These are phyloP conservation scores for Astragalus membranaceus DNA, from an alignment of 306 rosid genomes.

Conservation along the genomic window DNA sequence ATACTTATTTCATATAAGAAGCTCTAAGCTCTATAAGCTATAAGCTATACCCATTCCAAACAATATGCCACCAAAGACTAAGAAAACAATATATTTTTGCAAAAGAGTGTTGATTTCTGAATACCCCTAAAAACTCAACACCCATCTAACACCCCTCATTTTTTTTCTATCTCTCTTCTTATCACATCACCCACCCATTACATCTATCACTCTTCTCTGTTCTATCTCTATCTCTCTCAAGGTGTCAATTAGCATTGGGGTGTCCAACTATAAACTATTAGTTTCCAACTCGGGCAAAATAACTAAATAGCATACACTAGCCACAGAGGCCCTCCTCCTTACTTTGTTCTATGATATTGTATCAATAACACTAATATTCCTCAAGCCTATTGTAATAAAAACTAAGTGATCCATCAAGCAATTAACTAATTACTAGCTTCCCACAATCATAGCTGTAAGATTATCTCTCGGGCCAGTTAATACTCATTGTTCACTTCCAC, in stretches of 20 bases:
- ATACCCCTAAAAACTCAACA: no score
- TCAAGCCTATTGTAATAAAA: background rate
- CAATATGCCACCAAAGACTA: background rate
- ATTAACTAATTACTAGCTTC: background rate
- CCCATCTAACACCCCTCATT: no score
- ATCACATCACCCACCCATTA: no score
- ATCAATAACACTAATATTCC: background rate
- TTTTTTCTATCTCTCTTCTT: no score
- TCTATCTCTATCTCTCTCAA: no score
- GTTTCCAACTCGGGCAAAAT: no score
- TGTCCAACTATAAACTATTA: no score
- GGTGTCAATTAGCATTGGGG: no score
- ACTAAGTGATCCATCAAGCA: background rate
- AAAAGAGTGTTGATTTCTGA: no score
- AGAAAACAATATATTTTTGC: no score
- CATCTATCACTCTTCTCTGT: no score
- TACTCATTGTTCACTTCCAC: background rate
- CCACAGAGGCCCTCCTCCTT: background rate
- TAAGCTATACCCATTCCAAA: background rate
- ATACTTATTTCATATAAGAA: background rate
- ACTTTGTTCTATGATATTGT: background rate
- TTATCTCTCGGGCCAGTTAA: background rate
- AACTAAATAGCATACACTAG: background rate
- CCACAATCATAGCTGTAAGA: background rate
- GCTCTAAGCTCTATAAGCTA: background rate